phyloP scores from a whole-genome alignment of 2,329 filamentous ascomycete species.

The Diplocarpon rosae region DNA sequence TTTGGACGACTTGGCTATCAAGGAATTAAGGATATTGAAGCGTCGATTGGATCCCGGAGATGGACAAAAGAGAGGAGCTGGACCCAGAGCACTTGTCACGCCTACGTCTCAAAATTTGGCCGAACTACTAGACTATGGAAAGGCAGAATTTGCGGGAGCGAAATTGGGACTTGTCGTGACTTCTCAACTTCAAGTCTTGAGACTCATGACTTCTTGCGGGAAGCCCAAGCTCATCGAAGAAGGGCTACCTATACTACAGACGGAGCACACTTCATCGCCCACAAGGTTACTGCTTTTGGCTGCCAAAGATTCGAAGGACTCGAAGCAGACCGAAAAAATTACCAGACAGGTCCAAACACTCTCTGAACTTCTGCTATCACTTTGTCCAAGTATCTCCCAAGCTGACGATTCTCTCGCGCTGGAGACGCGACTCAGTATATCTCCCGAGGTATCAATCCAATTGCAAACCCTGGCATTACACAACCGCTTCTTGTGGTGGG shows the following conservation, averaged over 20 bases:
- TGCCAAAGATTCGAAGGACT: slow-evolving; percentile 27
- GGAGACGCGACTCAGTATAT: slow-evolving; percentile 43
- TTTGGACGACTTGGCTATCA: slow-evolving; percentile 56
- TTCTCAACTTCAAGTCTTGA: slow-evolving; percentile 54
- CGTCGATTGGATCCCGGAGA: slow-evolving; percentile 42
- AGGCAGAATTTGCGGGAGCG: slow-evolving; percentile 30
- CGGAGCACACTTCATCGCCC: slow-evolving; percentile 44
- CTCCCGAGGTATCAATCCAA: slow-evolving; percentile 46
- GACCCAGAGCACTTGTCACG: slow-evolving; percentile 25
- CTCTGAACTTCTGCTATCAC: slow-evolving; percentile 51
- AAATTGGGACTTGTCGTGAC: slow-evolving; percentile 46
- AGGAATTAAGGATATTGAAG: slow-evolving; percentile 58
- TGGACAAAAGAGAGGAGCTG: slow-evolving; percentile 17
- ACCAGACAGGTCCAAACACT: slow-evolving; percentile 56
- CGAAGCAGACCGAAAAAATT: slow-evolving; percentile 43
- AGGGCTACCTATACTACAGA: slow-evolving; percentile 42
- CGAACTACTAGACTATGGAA: slow-evolving; percentile 52
- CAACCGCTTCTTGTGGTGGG: slow-evolving; percentile 55
- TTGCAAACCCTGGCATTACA: slow-evolving; percentile 54
- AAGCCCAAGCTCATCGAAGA: slow-evolving; percentile 50
- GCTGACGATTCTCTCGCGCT: slow-evolving; percentile 47
- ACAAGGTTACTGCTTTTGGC: slow-evolving; percentile 41
- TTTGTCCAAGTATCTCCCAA: slow-evolving; percentile 56
- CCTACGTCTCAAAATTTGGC: slow-evolving; percentile 37
- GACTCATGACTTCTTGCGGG: slow-evolving; percentile 48